Evolutionary conservation across 805 yeast species (phyloP), one percentile per base, ranked within the genome.

Genomic region (Barnettozyma botsteinii): DNA sequence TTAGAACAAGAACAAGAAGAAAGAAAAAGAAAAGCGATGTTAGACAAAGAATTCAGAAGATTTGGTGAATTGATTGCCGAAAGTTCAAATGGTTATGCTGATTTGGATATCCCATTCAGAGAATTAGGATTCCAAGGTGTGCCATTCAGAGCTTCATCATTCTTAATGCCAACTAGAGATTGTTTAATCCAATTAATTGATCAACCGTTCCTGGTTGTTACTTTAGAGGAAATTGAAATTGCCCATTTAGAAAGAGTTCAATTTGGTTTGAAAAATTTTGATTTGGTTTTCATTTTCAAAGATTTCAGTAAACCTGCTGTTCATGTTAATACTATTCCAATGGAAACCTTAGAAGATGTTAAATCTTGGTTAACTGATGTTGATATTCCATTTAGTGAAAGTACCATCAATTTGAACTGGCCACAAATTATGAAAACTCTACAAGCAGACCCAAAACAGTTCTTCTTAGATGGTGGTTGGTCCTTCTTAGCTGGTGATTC

Each of bases 1-100:
- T 70, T 93, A 49, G 98, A 93, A 64, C 97, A 91, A 64, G 98
- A 93, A 67, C 97, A 91, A 65, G 98, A 93, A 62, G 98, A 93
- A 66, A 81, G 97, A 67, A 75, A 91, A 63, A 77, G 96, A 65
- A 85, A 95, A 55, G 84, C 85, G 19, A 76, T 86, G 28, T 75
- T 93, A 55, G 96, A 93, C 65, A 86, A 84, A 61, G 98, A 93
- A 64, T 93, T 89, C 66, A 81, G 79, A 62, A 71, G 73, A 34
- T 93, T 88, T 66, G 91, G 91, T 15, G 97, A 93, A 64, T 76
- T 81, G 46, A 89, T 93, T 50, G 81, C 96, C 12, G 96, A 87
- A 48, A 83, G 93, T 0, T 80, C 95, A 0, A 76, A 79, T 55
- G 95, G 95, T 25, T 61, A 79, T 46, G 69, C 89, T 31, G 96